Conservation (phyloP, 257 asterid species). For the Schizonepeta tenuifolia region DNA sequence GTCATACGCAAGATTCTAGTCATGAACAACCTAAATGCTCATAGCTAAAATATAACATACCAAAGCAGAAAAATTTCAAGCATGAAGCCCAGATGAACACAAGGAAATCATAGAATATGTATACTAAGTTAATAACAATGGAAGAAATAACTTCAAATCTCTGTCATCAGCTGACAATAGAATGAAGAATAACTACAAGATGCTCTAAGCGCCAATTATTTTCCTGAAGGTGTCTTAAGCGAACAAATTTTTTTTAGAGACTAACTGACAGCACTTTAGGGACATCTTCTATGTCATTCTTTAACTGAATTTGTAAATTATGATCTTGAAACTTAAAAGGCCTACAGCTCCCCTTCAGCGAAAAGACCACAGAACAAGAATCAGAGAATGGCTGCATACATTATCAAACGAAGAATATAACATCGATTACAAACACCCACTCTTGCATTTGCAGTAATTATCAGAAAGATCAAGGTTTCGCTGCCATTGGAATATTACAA, state of each 20-base stretch:
- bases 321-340: constrained; percentile 1
- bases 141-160: not conserved
- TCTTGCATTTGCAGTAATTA: no score
- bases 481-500: not conserved
- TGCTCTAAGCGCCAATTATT: not conserved
- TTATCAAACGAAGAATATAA: not conserved
- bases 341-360: constrained; percentile 4
- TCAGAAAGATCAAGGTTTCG: constrained; percentile 7
- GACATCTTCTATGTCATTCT: not conserved
- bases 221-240: not conserved
- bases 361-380: not conserved
- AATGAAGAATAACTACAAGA: constrained; percentile 7
- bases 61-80: not conserved
- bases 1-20: not conserved
- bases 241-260: not conserved
- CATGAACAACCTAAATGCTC: not conserved
- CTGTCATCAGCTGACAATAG: not conserved
- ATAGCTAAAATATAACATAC: not conserved
- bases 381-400: not conserved
- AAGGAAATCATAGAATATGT: constrained; percentile 2
- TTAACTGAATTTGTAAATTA: constrained; percentile 6
- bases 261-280: constrained; percentile 11
- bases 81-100: constrained; percentile 13
- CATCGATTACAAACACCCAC: no score
- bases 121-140: not conserved